phyloP scores from a whole-genome alignment of 2,329 filamentous ascomycete species.

The Penicillium thymicola region DNA sequence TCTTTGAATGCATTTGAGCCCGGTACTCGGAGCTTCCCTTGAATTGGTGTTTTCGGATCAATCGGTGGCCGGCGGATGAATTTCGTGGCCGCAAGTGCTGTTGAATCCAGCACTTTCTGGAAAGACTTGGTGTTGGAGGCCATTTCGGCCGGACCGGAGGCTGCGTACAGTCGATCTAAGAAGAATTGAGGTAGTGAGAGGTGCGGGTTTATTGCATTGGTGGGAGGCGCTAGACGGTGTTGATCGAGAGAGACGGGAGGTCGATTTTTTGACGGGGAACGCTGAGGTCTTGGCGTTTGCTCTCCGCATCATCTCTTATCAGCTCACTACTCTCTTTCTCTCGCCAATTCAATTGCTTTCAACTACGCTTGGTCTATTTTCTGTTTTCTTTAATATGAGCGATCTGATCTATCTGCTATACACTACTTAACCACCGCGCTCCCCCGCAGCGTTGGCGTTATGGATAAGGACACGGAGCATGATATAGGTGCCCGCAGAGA shows the following conservation, averaged over 20 bases:
- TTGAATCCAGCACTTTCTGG: slow-evolving; percentile 40
- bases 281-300: slow-evolving; percentile 25
- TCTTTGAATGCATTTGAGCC: slow-evolving; percentile 44
- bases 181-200: neutral
- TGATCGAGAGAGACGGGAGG: slow-evolving; percentile 20
- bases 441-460: slow-evolving; percentile 2
- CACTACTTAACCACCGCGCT: neutral
- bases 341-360: slow-evolving; percentile 11
- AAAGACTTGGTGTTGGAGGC: slow-evolving; percentile 31
- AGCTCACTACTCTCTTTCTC: slow-evolving; percentile 1
- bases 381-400: slow-evolving; percentile 18
- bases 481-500: slow-evolving; percentile 40
- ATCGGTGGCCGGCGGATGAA: slow-evolving; percentile 36
- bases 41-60: slow-evolving; percentile 37
- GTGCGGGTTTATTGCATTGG: slow-evolving; percentile 21
- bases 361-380: neutral
- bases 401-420: neutral
- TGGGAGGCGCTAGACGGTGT: slow-evolving; percentile 10
- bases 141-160: slow-evolving; percentile 33
- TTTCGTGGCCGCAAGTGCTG: slow-evolving; percentile 39
- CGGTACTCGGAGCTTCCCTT: slow-evolving; percentile 40
- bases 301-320: slow-evolving; percentile 29
- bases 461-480: slow-evolving; percentile 19
- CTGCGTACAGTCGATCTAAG: slow-evolving; percentile 14
- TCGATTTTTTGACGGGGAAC: slow-evolving; percentile 37